phyloP scores from a whole-genome alignment of 208 protist genomes.

The Angomonas ambiguus region DNA sequence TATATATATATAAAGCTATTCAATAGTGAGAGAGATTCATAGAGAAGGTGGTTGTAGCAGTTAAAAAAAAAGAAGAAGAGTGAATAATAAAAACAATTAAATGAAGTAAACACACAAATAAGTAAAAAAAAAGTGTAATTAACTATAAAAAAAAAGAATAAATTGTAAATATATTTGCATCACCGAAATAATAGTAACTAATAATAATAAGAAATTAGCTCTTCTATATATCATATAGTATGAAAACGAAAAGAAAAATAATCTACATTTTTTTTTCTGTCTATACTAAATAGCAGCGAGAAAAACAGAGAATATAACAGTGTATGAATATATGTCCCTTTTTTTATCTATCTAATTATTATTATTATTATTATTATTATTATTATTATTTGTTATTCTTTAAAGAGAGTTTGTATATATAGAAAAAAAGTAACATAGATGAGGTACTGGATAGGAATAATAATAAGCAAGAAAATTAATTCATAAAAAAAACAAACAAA shows the following conservation, averaged over 20 bases:
- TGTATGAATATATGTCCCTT: no score
- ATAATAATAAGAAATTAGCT: slow-evolving; percentile 4
- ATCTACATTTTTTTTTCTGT: slow-evolving; percentile 11
- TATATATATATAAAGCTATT: neutral
- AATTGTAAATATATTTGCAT: neutral
- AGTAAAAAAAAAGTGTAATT: neutral
- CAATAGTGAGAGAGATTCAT: neutral
- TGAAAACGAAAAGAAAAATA: neutral
- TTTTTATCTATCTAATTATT: slow-evolving; percentile 7
- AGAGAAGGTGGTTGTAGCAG: neutral
- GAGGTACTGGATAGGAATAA: neutral
- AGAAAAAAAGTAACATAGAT: neutral
- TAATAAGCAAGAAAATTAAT: no score
- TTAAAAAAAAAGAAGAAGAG: slow-evolving; percentile 1
- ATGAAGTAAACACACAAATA: neutral
- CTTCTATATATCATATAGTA: neutral
- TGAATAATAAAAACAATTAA: neutral
- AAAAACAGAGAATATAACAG: no score
- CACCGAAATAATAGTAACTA: slow-evolving; percentile 2
- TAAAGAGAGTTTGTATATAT: neutral
- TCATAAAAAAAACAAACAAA: neutral
- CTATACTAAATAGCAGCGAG: no score
- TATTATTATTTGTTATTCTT: slow-evolving; percentile 5
- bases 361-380: slow-evolving; percentile 2
- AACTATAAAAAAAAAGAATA: neutral